Base-by-base conservation (phyloP, 2,329 filamentous ascomycete genomes). In the Apiospora arundinis region DNA sequence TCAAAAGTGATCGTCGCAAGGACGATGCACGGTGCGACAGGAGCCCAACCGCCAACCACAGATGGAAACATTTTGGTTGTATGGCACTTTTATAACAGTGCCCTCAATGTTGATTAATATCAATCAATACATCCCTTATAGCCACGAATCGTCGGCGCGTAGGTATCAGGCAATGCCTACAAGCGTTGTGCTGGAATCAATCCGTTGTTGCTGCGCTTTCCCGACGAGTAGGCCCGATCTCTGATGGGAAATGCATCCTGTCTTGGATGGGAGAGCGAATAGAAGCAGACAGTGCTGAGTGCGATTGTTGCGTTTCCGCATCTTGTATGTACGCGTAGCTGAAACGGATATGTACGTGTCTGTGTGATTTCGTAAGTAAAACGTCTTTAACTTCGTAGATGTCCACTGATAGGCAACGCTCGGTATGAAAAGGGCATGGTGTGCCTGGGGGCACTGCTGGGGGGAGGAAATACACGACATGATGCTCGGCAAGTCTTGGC, bases 401-500 rank as follows among this genome's bases (percentile, higher is more conserved):
- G 56, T 63, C 56, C 56, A 63, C 56, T 40, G 56, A 63, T 63
- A 63, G 56, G 32, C 56, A 63, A n/a, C n/a, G 8, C 28, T 63
- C 32, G 32, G 32, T 40, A 40, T 40, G 2, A 32, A 63, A 63
- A 40, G 7, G 18, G 32, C 11, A 40, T 63, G 32, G 56, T 63
- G 56, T 40, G 56, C 21, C 28, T 32, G 28, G 28, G 56, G 56
- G 23, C n/a, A n/a, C n/a, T n/a, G n/a, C n/a, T n/a, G 14, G 49
- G 8, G 25, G 25, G 56, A 28, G 56, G 32, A 40, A 40, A 40
- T 63, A 63, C 56, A 40, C 56, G 32, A 63, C 32, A 63, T 63
- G 11, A 40, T n/a, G 56, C 32, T 63, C 56, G 32, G 56, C 56
- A 63, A 40, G 32, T 63, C 56, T 63, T 63, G 32, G 56, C 56